These are phyloP conservation scores for Cyphellophora attinorum DNA, from an alignment of 2,329 filamentous ascomycete genomes.

Conservation along the genomic window DNA sequence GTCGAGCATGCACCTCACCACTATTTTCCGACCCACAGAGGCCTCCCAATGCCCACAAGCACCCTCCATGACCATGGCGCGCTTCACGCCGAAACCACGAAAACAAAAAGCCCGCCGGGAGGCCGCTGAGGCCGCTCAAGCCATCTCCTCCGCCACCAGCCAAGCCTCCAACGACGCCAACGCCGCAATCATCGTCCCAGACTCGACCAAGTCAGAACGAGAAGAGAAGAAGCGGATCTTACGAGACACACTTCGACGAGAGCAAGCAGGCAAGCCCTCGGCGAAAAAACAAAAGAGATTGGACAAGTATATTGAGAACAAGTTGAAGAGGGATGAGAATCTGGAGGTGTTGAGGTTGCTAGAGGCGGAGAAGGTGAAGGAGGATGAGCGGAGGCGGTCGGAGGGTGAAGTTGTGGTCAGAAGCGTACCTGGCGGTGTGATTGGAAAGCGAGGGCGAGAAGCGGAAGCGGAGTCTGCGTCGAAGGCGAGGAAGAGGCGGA, in stretches of 20 bases:
- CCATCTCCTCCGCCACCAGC: conserved; percentile 9
- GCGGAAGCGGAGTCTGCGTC: neutral
- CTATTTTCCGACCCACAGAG: no score
- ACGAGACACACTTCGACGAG: conserved; percentile 43
- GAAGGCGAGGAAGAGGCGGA: conserved; percentile 29
- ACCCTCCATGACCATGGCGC: no score
- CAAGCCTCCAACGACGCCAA: conserved; percentile 36
- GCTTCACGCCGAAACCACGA: conserved; percentile 22
- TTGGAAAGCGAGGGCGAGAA: neutral
- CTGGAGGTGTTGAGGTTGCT: conserved; percentile 74
- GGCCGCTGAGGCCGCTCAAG: neutral
- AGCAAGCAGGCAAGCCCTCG: conserved; percentile 44
- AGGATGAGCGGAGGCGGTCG: conserved; percentile 48
- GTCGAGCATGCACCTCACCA: no score
- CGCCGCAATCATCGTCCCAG: conserved; percentile 29
- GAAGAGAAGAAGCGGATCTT: conserved; percentile 43
- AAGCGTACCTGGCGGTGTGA: conserved; percentile 3
- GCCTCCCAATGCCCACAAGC: no score
- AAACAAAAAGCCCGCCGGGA: conserved; percentile 41
- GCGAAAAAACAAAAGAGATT: conserved; percentile 58
- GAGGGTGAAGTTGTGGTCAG: neutral
- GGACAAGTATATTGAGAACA: conserved; percentile 72
- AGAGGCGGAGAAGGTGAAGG: conserved; percentile 62
- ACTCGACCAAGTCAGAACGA: conserved; percentile 42
- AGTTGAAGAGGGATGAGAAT: conserved; percentile 90